A percentile compares a stretch with the other conserved stretches of the same genome.
Conservation (phyloP, 805 yeast genomes). For the Candida easanensis region DNA sequence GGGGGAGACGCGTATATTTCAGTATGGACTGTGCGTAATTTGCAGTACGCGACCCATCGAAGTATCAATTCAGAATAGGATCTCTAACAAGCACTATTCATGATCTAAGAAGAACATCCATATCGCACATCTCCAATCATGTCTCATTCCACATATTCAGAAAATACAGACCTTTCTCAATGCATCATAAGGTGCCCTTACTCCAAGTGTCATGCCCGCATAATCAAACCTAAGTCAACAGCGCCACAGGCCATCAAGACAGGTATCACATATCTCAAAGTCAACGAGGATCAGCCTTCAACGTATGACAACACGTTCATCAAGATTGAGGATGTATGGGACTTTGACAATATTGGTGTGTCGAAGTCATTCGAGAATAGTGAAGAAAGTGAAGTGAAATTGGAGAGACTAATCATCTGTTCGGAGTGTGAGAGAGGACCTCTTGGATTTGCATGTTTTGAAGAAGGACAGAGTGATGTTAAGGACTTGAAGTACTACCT, state of each 20-base stretch:
- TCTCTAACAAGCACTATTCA: too few relatives aligned
- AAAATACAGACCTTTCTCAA: background rate
- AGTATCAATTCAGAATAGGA: too few relatives aligned
- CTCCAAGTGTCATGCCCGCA: constrained; percentile 25
- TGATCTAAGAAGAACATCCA: too few relatives aligned
- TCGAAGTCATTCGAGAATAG: constrained; percentile 35
- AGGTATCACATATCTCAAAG: constrained; percentile 9
- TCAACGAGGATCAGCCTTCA: background rate
- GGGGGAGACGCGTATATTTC: too few relatives aligned
- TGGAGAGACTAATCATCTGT: constrained; percentile 60
- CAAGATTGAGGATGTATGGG: constrained; percentile 63
- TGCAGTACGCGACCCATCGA: too few relatives aligned
- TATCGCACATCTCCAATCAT: too few relatives aligned
- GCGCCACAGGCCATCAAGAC: constrained; percentile 1
- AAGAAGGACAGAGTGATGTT: constrained; percentile 30
- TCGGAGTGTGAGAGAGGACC: constrained; percentile 82
- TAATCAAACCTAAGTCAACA: constrained; percentile 15
- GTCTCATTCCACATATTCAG: background rate
- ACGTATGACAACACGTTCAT: constrained; percentile 32
- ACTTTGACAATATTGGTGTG: constrained; percentile 76
- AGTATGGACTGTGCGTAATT: too few relatives aligned
- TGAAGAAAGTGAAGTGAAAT: constrained; percentile 24
- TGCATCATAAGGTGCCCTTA: constrained; percentile 24
- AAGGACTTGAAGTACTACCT: constrained; percentile 42
- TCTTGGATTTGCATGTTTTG: constrained; percentile 59